These are phyloP conservation scores for Pythium pyrilobum DNA, from an alignment of 352 stramenopile genomes.

Conservation along the genomic window DNA sequence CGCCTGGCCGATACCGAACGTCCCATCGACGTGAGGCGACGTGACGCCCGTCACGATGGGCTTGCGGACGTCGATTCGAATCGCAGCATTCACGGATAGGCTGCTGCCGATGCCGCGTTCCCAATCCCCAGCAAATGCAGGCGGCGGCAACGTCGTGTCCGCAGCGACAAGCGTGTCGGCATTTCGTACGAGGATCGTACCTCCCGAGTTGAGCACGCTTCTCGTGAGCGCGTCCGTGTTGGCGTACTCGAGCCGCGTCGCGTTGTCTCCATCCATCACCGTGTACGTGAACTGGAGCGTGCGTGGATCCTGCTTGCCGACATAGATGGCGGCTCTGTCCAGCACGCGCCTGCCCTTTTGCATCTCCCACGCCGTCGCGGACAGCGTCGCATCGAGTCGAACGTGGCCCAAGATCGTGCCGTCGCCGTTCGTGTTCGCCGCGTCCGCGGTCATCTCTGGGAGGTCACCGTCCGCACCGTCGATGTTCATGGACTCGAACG, in stretches of 20 bases:
- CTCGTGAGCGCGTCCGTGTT: conserved; percentile 49
- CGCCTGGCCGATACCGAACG: conserved; percentile 65
- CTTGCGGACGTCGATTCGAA: conserved; percentile 49
- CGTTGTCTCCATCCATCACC: conserved; percentile 50
- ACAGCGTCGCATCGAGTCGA: conserved; percentile 36
- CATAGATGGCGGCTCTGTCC: conserved; percentile 35
- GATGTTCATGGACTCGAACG: conserved; percentile 74
- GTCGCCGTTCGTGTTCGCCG: conserved; percentile 38
- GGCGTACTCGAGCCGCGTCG: conserved; percentile 57
- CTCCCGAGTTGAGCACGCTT: conserved; percentile 22
- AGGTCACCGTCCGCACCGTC: conserved; percentile 58
- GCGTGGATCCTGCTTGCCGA: conserved; percentile 19
- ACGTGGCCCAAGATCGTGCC: conserved; percentile 36
- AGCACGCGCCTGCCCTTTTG: conserved; percentile 39
- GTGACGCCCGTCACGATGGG: conserved; percentile 46
- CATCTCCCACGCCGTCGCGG: conserved; percentile 56
- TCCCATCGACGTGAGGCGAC: conserved; percentile 52
- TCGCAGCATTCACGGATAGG: conserved; percentile 35
- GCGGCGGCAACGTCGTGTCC: conserved; percentile 46
- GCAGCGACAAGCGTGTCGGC: conserved; percentile 20
- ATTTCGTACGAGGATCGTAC: conserved; percentile 35
- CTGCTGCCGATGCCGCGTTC: conserved; percentile 54
- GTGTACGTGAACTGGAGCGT: conserved; percentile 66
- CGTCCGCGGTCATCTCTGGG: conserved; percentile 48
- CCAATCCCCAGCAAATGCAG: conserved; percentile 47